A percentile compares a stretch with the other conserved stretches of the same genome.
Conservation (phyloP, 495 filamentous ascomycete genomes). For the Aspergillus hancockii region DNA sequence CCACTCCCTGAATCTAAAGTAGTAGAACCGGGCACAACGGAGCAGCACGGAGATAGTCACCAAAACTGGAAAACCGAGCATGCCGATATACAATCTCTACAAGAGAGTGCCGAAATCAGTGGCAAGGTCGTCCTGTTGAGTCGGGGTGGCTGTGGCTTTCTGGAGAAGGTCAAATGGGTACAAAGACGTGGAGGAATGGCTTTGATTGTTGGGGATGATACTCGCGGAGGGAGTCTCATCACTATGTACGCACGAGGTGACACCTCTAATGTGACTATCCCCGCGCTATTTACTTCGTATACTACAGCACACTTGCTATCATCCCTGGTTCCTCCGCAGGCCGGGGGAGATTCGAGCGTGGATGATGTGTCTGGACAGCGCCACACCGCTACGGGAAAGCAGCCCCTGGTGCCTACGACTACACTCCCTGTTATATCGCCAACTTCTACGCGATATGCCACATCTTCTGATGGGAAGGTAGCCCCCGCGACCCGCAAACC, state of each 20-base stretch:
- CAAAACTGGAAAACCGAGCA: slow-evolving; percentile 56
- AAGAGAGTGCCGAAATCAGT: slow-evolving; percentile 90
- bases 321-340: slow-evolving; percentile 76
- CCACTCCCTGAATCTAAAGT: slow-evolving; percentile 53
- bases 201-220: slow-evolving; percentile 92
- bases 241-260: slow-evolving; percentile 97
- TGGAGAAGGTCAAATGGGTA: slow-evolving; percentile 96
- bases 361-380: slow-evolving; percentile 44
- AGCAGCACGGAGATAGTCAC: slow-evolving; percentile 42
- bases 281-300: slow-evolving; percentile 89
- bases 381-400: slow-evolving; percentile 24
- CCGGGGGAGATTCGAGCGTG: slow-evolving; percentile 53
- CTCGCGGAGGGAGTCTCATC: slow-evolving; percentile 78
- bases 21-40: slow-evolving; percentile 29
- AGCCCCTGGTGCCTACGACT: slow-evolving; percentile 26
- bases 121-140: slow-evolving; percentile 90
- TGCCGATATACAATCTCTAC: slow-evolving; percentile 92
- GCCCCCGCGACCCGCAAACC: slow-evolving; percentile 28
- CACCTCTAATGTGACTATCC: slow-evolving; percentile 91
- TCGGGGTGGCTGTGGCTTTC: slow-evolving; percentile 91
- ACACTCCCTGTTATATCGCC: slow-evolving; percentile 26
- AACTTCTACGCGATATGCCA: slow-evolving; percentile 27
- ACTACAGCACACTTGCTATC: slow-evolving; percentile 94
- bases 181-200: slow-evolving; percentile 86
- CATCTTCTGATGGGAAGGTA: slow-evolving; percentile 19